Conservation (phyloP, 2,329 filamentous ascomycete species). For the Dichotomopilus funicola region DNA sequence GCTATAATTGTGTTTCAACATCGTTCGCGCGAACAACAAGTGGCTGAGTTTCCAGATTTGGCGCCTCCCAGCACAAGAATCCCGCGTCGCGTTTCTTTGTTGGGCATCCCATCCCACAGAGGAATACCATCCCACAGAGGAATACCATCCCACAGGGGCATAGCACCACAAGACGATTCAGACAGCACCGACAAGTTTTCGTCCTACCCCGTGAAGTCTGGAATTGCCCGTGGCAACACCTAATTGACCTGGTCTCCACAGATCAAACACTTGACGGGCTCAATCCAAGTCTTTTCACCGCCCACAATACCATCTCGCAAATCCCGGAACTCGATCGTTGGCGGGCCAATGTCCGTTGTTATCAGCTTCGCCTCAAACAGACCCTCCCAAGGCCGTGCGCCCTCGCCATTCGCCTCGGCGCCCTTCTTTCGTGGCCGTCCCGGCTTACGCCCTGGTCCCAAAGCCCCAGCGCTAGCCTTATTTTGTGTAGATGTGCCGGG, state of each 20-base stretch:
- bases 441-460: constrained; percentile 24
- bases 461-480: constrained; percentile 24
- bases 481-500: constrained; percentile 15
- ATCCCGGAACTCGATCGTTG: constrained; percentile 47
- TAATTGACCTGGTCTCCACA: constrained; percentile 44
- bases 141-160: too few relatives aligned
- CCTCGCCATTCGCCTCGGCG: constrained; percentile 27
- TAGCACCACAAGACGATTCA: too few relatives aligned
- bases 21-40: background rate
- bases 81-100: too few relatives aligned
- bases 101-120: too few relatives aligned
- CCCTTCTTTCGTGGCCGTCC: constrained; percentile 35
- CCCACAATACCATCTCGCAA: constrained; percentile 41
- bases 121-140: too few relatives aligned
- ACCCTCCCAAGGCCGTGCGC: constrained; percentile 42
- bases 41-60: too few relatives aligned
- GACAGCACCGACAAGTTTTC: too few relatives aligned
- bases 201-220: too few relatives aligned
- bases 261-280: constrained; percentile 44
- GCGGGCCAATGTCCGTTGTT: constrained; percentile 38
- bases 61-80: background rate
- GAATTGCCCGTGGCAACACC: background rate
- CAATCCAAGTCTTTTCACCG: constrained; percentile 48
- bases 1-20: too few relatives aligned
- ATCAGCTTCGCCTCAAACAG: constrained; percentile 46